A percentile compares a stretch with the other conserved stretches of the same genome.
These are phyloP conservation scores for Saccharomycopsis hybrid DNA, from an alignment of 1,139 yeast genomes.

Conservation along the genomic window DNA sequence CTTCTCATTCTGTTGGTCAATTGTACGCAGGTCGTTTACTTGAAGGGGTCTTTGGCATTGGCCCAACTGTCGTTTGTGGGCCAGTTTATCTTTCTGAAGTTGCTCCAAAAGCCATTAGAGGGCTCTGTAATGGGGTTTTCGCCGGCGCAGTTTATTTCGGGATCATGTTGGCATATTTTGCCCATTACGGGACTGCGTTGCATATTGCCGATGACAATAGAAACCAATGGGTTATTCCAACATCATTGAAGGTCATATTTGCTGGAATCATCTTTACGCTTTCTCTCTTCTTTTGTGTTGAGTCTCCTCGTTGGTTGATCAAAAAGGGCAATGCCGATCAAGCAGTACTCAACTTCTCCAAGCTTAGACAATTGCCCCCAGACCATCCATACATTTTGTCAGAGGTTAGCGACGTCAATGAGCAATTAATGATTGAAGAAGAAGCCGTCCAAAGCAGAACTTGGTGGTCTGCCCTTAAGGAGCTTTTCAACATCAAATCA, in stretches of 20 bases:
- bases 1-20: constrained; percentile 40
- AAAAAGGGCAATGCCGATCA: constrained; percentile 29
- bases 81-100: constrained; percentile 50
- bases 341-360: constrained; percentile 28
- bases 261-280: constrained; percentile 34
- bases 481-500: constrained; percentile 36
- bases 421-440: constrained; percentile 37
- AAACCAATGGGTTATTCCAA: constrained; percentile 33
- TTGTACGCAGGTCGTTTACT: constrained; percentile 48
- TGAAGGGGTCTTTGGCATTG: constrained; percentile 47
- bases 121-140: constrained; percentile 49
- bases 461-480: constrained; percentile 29
- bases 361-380: constrained; percentile 40
- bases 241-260: constrained; percentile 31
- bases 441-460: constrained; percentile 28
- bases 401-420: constrained; percentile 50
- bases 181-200: constrained; percentile 36
- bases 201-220: constrained; percentile 28
- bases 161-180: constrained; percentile 45
- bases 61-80: constrained; percentile 51
- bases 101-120: constrained; percentile 48
- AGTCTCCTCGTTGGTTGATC: constrained; percentile 39
- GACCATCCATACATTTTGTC: constrained; percentile 47
- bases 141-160: constrained; percentile 31
- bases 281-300: constrained; percentile 32